phyloP scores from a whole-genome alignment of 2,329 filamentous ascomycete species.

The Sporothrix sp. region DNA sequence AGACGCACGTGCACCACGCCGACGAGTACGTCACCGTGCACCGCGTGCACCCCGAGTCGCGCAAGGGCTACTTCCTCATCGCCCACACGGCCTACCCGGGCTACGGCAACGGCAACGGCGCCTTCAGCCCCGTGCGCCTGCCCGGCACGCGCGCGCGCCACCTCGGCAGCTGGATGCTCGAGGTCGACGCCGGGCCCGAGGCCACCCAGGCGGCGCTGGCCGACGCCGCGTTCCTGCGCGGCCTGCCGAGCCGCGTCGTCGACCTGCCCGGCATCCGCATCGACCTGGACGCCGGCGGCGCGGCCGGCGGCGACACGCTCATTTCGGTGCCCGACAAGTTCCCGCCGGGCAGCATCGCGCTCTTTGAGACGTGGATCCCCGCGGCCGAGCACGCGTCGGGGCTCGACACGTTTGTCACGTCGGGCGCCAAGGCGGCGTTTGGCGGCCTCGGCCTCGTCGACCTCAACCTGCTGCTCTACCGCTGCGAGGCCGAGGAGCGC shows the following conservation, averaged over 20 bases:
- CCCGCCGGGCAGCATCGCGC: constrained; percentile 83
- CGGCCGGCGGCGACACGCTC: constrained; percentile 63
- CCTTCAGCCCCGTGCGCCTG: constrained; percentile 69
- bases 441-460: constrained; percentile 64
- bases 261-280: constrained; percentile 65
- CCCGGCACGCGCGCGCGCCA: constrained; percentile 76
- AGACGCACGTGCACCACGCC: constrained; percentile 95
- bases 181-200: constrained; percentile 70
- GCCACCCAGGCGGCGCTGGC: constrained; percentile 52
- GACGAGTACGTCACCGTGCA: constrained; percentile 95
- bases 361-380: constrained; percentile 95
- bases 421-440: constrained; percentile 71
- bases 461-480: constrained; percentile 84
- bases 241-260: constrained; percentile 73
- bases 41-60: constrained; percentile 80
- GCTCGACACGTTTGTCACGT: constrained; percentile 77
- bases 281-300: constrained; percentile 52
- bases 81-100: constrained; percentile 94
- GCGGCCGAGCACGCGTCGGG: constrained; percentile 73
- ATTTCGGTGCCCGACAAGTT: constrained; percentile 77
- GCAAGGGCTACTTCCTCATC: constrained; percentile 91
- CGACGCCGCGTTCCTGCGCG: constrained; percentile 64
- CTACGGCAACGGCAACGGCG: constrained; percentile 73
- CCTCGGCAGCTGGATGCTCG: constrained; percentile 83
- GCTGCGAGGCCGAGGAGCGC: constrained; percentile 78